A percentile compares a stretch with the other conserved stretches of the same genome.
These are phyloP conservation scores for Bruguiera parviflora DNA, from an alignment of 345 rosid genomes.

Conservation along the genomic window DNA sequence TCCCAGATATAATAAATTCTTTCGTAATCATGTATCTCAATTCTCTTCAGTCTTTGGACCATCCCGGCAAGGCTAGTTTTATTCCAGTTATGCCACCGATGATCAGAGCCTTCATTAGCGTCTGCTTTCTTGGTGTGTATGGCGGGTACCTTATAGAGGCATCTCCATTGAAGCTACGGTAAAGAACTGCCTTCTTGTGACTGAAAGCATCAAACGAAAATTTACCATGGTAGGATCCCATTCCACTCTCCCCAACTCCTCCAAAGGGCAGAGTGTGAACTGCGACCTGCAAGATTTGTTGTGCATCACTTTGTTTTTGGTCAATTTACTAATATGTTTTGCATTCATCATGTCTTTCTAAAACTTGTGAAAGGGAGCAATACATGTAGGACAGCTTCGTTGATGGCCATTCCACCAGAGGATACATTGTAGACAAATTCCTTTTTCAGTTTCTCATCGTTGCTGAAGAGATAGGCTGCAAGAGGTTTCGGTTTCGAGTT, in stretches of 20 bases:
- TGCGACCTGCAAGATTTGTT: slow-evolving; percentile 43
- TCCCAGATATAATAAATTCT: no score
- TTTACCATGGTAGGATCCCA: slow-evolving; percentile 83
- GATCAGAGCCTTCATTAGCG: slow-evolving; percentile 48
- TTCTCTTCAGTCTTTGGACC: slow-evolving; percentile 33
- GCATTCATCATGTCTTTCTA: no score
- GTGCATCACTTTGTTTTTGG: not conserved
- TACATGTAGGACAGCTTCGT: slow-evolving; percentile 68
- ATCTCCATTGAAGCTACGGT: slow-evolving; percentile 63
- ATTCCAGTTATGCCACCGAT: slow-evolving; percentile 42
- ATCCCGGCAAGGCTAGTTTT: slow-evolving; percentile 51
- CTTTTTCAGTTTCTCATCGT: slow-evolving; percentile 49
- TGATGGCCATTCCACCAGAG: slow-evolving; percentile 68
- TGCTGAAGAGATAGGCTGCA: slow-evolving; percentile 69
- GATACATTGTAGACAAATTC: slow-evolving; percentile 51
- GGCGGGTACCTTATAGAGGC: slow-evolving; percentile 69
- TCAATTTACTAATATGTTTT: no score
- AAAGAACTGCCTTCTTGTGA: slow-evolving; percentile 74
- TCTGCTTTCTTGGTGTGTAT: slow-evolving; percentile 54
- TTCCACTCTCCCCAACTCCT: slow-evolving; percentile 91
- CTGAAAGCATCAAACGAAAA: slow-evolving; percentile 83
- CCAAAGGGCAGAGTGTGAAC: slow-evolving; percentile 67
- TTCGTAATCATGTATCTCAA: no score
- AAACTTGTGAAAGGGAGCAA: no score
- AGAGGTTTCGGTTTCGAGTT: slow-evolving; percentile 51